These are phyloP conservation scores for Cylindrotheca closterium DNA, from an alignment of 108 stramenopile genomes.

Conservation along the genomic window DNA sequence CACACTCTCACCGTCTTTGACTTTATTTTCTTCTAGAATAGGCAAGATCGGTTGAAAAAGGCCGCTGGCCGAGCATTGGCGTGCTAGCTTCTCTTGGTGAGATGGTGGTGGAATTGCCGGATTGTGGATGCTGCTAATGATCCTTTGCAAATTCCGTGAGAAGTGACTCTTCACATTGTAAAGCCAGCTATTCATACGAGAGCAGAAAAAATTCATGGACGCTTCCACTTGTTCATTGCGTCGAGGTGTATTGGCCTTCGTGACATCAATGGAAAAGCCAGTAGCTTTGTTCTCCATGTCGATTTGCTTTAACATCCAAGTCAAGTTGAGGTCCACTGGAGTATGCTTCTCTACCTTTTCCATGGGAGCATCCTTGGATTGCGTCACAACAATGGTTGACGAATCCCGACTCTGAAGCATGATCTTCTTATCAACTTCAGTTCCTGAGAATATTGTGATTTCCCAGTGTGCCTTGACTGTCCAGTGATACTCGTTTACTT, in stretches of 20 bases:
- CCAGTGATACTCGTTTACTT: conserved; percentile 58
- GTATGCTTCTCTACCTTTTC: conserved; percentile 7
- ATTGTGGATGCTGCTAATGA: conserved; percentile 9
- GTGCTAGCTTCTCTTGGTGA: not conserved
- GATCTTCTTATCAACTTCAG: conserved; percentile 24
- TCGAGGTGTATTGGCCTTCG: conserved; percentile 49
- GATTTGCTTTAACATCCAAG: conserved; percentile 69
- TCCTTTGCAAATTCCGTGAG: not conserved
- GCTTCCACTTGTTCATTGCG: conserved; percentile 52
- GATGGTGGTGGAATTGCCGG: conserved; percentile 12
- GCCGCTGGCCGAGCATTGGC: not conserved
- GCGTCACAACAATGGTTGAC: conserved; percentile 41
- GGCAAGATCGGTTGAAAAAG: conserved; percentile 67
- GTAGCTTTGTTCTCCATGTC: conserved; percentile 19
- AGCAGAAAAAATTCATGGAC: conserved; percentile 42
- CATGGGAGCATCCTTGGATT: conserved; percentile 28
- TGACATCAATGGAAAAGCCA: conserved; percentile 45
- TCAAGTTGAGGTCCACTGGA: conserved; percentile 56
- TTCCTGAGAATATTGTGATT: conserved; percentile 44
- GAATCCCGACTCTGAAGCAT: conserved; percentile 35
- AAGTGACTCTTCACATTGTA: conserved; percentile 1
- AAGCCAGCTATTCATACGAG: conserved; percentile 33
- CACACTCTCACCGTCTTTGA: not conserved
- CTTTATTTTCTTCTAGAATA: conserved; percentile 35
- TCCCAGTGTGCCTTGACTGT: conserved; percentile 33